Conservation (phyloP, 2,329 filamentous ascomycete species). For the Monilinia vaccinii-corymbosi region DNA sequence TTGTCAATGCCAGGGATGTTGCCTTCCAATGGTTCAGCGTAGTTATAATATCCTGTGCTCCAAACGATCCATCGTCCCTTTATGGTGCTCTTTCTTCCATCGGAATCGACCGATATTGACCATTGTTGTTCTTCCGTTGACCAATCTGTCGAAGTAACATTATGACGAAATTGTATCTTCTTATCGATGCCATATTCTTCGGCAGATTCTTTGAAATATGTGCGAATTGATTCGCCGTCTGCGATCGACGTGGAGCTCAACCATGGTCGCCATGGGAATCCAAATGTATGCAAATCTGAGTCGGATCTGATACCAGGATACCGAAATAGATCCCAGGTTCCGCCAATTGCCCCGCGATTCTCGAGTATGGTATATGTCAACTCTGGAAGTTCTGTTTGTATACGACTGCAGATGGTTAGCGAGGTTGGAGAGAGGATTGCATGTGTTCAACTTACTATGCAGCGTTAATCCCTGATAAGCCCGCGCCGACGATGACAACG, state of each 20-base stretch:
- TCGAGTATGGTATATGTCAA: constrained; percentile 60
- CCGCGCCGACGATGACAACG: constrained; percentile 60
- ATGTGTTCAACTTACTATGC: constrained; percentile 39
- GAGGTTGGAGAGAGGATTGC: not conserved
- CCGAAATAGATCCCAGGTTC: constrained; percentile 71
- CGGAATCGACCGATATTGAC: constrained; percentile 37
- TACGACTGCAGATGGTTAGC: constrained; percentile 30
- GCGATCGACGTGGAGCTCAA: constrained; percentile 41
- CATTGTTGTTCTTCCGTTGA: constrained; percentile 44
- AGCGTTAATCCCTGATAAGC: constrained; percentile 66
- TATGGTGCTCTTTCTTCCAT: constrained; percentile 27
- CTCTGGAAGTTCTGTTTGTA: constrained; percentile 47
- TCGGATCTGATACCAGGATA: constrained; percentile 65
- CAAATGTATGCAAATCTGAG: constrained; percentile 52
- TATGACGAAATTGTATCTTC: constrained; percentile 44
- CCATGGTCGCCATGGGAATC: constrained; percentile 66
- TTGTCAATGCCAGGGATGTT: constrained; percentile 49
- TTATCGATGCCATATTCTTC: constrained; percentile 43
- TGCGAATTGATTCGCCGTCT: constrained; percentile 41
- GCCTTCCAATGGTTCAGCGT: constrained; percentile 43
- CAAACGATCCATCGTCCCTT: constrained; percentile 44
- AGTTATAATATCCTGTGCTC: constrained; percentile 58
- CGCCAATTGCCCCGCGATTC: constrained; percentile 54
- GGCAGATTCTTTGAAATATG: constrained; percentile 46
- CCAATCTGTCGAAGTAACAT: constrained; percentile 44